A percentile compares a stretch with the other conserved stretches of the same genome.
Evolutionary conservation across 2,329 filamentous ascomycete species (phyloP).

Genomic region (Parafenestella ontariensis): DNA sequence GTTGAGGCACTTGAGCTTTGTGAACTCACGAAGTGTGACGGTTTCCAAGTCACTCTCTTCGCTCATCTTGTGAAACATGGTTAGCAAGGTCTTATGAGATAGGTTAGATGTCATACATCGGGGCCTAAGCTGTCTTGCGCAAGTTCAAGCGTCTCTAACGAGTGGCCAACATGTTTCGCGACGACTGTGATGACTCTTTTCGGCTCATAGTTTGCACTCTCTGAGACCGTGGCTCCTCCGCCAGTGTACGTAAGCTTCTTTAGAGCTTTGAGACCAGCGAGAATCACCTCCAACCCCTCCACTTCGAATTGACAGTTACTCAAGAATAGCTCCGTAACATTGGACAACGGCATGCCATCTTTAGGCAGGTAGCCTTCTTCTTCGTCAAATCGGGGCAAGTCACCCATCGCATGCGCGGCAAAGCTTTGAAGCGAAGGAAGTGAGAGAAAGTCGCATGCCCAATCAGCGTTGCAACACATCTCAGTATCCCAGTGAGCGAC

Average conservation of each 20-base stretch:
- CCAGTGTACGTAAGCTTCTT: conserved; percentile 16
- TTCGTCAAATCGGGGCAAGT: neutral
- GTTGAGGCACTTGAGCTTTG: neutral
- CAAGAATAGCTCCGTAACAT: conserved; percentile 18
- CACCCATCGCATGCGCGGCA: conserved; percentile 16
- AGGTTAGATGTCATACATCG: neutral
- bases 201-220: conserved; percentile 5
- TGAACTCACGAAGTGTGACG: neutral
- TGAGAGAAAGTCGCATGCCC: conserved; percentile 16
- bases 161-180: conserved; percentile 5
- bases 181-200: conserved; percentile 14
- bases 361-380: neutral
- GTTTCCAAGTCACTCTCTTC: neutral
- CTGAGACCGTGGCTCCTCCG: conserved; percentile 5
- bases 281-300: conserved; percentile 4
- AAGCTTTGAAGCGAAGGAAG: conserved; percentile 21
- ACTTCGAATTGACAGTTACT: conserved; percentile 9
- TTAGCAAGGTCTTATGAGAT: neutral
- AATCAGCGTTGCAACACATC: conserved; percentile 2
- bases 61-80: neutral
- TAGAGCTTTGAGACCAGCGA: conserved; percentile 10
- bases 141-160: conserved; percentile 11
- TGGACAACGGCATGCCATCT: conserved; percentile 6
- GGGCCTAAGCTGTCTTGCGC: neutral
- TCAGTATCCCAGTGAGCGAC: conserved; percentile 16